Percentiles rank a stretch among this genome's conserved stretches.
Conservation (phyloP, 257 asterid genomes). For the Solanum pennellii region DNA sequence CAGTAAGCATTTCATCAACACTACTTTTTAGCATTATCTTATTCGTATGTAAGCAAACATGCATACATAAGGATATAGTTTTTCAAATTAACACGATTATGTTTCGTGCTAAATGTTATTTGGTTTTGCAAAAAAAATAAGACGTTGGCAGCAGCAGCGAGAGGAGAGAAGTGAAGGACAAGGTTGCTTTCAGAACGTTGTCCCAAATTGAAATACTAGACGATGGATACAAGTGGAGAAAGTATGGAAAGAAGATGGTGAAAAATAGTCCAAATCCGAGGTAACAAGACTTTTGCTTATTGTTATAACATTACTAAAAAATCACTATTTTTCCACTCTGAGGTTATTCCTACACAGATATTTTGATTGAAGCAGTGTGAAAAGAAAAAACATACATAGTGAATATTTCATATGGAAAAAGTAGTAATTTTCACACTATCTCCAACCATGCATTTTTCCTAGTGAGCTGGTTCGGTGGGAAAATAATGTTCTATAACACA, state of each 20-base stretch:
- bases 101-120: not conserved
- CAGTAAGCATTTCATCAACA: slow-evolving; percentile 26
- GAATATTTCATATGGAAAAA: not conserved
- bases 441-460: not conserved
- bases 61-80: not conserved
- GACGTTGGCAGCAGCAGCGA: slow-evolving; percentile 18
- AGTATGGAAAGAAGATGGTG: slow-evolving; percentile 96
- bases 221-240: slow-evolving; percentile 97
- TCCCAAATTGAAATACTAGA: slow-evolving; percentile 72
- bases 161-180: slow-evolving; percentile 38
- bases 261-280: slow-evolving; percentile 91
- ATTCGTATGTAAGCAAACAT: not conserved
- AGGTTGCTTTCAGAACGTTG: slow-evolving; percentile 80
- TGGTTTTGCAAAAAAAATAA: not conserved
- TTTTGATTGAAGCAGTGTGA: not conserved
- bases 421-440: not conserved
- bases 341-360: not conserved
- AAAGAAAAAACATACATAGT: too few species aligned
- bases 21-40: not conserved
- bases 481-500: not conserved
- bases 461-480: not conserved
- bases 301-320: not conserved
- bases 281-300: slow-evolving; percentile 5
- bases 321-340: not conserved
- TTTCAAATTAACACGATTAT: not conserved